phyloP scores from a whole-genome alignment of 177 flowering plant genomes.

The Tripterygium wilfordii region DNA sequence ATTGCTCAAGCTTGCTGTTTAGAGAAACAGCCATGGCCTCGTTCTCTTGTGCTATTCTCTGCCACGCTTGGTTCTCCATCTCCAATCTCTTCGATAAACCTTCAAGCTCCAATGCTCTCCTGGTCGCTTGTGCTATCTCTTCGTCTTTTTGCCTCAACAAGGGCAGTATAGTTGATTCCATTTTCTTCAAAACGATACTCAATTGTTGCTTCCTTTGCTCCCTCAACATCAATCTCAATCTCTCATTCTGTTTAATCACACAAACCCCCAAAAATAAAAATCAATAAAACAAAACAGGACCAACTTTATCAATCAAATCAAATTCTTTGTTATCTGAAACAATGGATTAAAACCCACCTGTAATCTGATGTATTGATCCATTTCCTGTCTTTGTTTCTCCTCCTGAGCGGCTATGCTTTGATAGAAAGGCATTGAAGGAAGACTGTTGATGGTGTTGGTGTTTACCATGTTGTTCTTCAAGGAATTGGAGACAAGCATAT shows the following conservation, averaged over 20 bases:
- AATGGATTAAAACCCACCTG: conserved; percentile 24
- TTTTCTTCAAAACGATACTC: conserved; percentile 20
- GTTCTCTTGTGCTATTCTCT: conserved; percentile 38
- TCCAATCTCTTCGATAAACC: conserved; percentile 38
- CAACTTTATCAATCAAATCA: neutral
- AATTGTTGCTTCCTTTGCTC: conserved; percentile 61
- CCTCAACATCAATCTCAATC: conserved; percentile 45
- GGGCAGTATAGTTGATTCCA: conserved; percentile 35
- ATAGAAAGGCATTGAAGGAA: neutral
- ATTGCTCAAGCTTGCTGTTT: conserved; percentile 28
- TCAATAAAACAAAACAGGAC: neutral
- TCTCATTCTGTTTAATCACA: conserved; percentile 47
- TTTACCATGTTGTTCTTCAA: neutral
- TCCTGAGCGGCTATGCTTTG: conserved; percentile 6
- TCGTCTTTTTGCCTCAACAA: conserved; percentile 57
- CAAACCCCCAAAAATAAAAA: neutral
- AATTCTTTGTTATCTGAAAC: neutral
- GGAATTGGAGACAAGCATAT: neutral
- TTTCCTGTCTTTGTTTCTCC: conserved; percentile 27
- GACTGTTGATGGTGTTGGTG: neutral
- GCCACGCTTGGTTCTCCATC: conserved; percentile 54
- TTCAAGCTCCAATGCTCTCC: conserved; percentile 45
- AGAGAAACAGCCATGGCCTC: conserved; percentile 37
- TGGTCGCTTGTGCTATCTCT: conserved; percentile 39
- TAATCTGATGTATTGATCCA: conserved; percentile 20